Percentiles rank a stretch among this genome's conserved stretches.
phyloP scores from a whole-genome alignment of 805 yeast species.

The Saccharomycopsis javanensis region DNA sequence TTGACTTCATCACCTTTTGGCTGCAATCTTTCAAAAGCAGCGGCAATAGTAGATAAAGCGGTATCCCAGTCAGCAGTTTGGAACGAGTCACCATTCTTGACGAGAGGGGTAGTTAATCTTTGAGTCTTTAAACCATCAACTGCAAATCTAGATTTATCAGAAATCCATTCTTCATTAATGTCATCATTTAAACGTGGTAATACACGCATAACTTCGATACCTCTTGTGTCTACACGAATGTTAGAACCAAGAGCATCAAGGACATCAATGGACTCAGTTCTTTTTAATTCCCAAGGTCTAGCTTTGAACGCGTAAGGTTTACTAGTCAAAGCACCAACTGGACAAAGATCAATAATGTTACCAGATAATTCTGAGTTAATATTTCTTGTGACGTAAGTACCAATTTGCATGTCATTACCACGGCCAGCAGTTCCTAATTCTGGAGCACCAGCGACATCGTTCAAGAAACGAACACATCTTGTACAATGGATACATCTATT shows the following conservation, averaged over 20 bases:
- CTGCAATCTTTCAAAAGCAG: conserved; percentile 43
- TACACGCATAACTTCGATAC: conserved; percentile 79
- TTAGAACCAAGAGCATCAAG: conserved; percentile 76
- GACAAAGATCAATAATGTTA: conserved; percentile 79
- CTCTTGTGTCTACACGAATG: conserved; percentile 78
- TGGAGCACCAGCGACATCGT: conserved; percentile 88
- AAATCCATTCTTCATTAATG: conserved; percentile 84
- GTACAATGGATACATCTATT: conserved; percentile 91
- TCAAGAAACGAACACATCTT: conserved; percentile 80
- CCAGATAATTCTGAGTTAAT: conserved; percentile 80
- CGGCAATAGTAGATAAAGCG: conserved; percentile 61
- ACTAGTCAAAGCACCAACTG: conserved; percentile 84
- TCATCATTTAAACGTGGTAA: conserved; percentile 81
- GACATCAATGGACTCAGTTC: conserved; percentile 80
- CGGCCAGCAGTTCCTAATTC: conserved; percentile 85
- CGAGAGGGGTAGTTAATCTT: conserved; percentile 71
- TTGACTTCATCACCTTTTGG: conserved; percentile 66
- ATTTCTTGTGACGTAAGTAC: conserved; percentile 79
- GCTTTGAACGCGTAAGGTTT: conserved; percentile 91
- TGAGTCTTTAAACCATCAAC: conserved; percentile 81
- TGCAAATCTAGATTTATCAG: conserved; percentile 80
- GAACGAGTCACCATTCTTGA: conserved; percentile 60
- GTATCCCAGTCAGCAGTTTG: conserved; percentile 81
- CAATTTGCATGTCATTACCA: conserved; percentile 88
- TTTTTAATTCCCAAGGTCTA: conserved; percentile 87